A percentile compares a stretch with the other conserved stretches of the same genome.
These are phyloP conservation scores for Mollisia scopiformis DNA, from an alignment of 2,329 filamentous ascomycete species.

Conservation along the genomic window DNA sequence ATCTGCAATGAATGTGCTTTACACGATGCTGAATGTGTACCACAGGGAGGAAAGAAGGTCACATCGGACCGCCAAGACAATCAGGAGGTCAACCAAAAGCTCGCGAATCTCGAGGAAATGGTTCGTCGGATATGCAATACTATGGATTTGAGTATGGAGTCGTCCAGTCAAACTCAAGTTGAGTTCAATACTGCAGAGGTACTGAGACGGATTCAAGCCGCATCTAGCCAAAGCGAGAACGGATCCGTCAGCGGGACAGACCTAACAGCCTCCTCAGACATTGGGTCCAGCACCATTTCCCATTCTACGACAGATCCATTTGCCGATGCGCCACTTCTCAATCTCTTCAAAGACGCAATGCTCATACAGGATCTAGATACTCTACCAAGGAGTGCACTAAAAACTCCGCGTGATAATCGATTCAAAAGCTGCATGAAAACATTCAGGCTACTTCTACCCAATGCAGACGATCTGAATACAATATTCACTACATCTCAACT, in stretches of 20 bases:
- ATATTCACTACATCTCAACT: background rate
- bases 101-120: constrained; percentile 34
- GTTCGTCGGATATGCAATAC: constrained; percentile 21
- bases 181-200: constrained; percentile 8
- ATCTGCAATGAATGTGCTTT: constrained; percentile 48
- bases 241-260: background rate
- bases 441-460: constrained; percentile 16
- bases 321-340: constrained; percentile 22
- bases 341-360: constrained; percentile 24
- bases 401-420: background rate
- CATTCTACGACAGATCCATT: constrained; percentile 1
- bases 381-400: background rate
- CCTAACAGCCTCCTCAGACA: background rate
- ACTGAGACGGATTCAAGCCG: constrained; percentile 1
- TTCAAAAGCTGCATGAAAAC: background rate
- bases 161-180: background rate
- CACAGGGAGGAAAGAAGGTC: constrained; percentile 39
- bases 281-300: background rate
- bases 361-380: constrained; percentile 7
- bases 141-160: constrained; percentile 11
- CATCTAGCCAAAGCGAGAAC: background rate
- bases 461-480: constrained; percentile 13
- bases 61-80: background rate
- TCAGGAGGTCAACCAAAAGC: constrained; percentile 11
- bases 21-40: constrained; percentile 46